phyloP scores from a whole-genome alignment of 345 rosid species.

The Nephelium lappaceum region DNA sequence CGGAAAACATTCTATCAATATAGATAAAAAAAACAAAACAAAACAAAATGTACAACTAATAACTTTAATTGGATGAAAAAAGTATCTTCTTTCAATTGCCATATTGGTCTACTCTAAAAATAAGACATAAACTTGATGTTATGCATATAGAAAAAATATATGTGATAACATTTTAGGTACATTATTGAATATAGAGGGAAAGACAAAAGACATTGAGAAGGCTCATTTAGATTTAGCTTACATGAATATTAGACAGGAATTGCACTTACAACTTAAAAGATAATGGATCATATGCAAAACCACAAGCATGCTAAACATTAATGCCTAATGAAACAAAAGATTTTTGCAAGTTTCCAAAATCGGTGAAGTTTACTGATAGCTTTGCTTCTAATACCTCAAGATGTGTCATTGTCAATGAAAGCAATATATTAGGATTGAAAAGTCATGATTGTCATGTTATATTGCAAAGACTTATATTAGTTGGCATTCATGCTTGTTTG shows the following conservation, averaged over 20 bases:
- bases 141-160: background rate
- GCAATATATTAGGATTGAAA: background rate
- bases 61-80: background rate
- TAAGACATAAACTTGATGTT: background rate
- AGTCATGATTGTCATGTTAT: background rate
- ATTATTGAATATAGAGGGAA: background rate
- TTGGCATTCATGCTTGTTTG: background rate
- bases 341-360: no score
- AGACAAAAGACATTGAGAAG: background rate
- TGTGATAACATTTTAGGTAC: background rate
- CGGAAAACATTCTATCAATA: no score
- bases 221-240: background rate
- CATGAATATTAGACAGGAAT: background rate
- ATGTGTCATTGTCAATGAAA: background rate
- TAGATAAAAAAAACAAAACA: no score
- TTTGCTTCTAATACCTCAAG: background rate
- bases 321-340: no score
- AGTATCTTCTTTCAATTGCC: background rate
- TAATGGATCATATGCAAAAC: background rate
- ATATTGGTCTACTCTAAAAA: background rate
- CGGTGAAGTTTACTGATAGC: background rate
- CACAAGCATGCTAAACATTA: background rate
- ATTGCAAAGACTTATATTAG: background rate
- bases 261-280: background rate
- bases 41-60: background rate